Evolutionary conservation across 208 protist genomes (phyloP).

Genomic region (Herpetomonas samuelpessoai): DNA sequence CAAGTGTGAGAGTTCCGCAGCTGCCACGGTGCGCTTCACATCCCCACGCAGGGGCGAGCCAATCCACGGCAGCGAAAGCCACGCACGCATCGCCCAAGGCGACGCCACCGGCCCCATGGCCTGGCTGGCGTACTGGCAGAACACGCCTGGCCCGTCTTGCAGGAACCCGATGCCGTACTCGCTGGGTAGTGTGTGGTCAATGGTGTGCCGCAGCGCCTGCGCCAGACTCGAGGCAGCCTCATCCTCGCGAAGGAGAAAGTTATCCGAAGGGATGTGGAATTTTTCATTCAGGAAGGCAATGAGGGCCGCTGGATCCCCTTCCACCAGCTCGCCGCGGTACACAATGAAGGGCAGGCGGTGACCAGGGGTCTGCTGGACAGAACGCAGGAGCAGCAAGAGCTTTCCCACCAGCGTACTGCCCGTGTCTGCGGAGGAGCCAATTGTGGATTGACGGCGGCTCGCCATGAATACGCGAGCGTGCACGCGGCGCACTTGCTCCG

Average conservation of each 20-base stretch:
- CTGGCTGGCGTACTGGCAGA: constrained; percentile 30
- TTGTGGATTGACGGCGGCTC: neutral
- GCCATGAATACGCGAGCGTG: neutral
- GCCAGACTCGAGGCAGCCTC: constrained; percentile 20
- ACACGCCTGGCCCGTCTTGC: constrained; percentile 22
- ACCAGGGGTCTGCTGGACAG: neutral
- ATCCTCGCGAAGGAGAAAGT: constrained; percentile 7
- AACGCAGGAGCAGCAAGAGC: neutral
- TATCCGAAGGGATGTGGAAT: constrained; percentile 18
- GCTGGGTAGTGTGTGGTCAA: constrained; percentile 28
- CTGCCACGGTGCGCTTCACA: constrained; percentile 8
- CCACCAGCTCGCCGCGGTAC: constrained; percentile 23
- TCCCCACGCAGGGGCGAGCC: constrained; percentile 14
- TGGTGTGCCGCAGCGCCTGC: constrained; percentile 25
- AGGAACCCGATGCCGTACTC: constrained; percentile 35
- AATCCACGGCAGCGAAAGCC: constrained; percentile 14
- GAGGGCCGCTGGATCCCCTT: constrained; percentile 9
- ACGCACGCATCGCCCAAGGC: constrained; percentile 14
- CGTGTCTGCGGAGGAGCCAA: neutral
- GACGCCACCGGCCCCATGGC: constrained; percentile 17
- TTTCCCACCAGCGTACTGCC: neutral
- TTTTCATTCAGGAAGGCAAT: constrained; percentile 23
- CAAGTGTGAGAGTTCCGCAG: constrained; percentile 20
- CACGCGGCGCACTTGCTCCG: neutral
- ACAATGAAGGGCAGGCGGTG: constrained; percentile 28